Percentiles rank a stretch among this genome's conserved stretches.
Evolutionary conservation across 139 green algal species (phyloP).

Genomic region (Auxenochlorella protothecoides): DNA sequence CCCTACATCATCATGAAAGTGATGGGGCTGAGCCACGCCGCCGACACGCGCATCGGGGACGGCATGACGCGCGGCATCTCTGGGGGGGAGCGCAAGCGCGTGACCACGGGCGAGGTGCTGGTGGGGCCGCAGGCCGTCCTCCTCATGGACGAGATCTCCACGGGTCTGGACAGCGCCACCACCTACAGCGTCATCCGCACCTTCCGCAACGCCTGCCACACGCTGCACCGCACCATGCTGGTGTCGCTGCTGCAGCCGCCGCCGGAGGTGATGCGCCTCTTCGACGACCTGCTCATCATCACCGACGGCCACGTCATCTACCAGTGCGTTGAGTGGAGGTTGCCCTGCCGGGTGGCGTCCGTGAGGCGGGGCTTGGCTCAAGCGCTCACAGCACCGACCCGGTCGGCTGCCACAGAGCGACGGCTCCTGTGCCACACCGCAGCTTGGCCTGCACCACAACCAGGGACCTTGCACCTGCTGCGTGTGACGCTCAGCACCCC

Average conservation of each 20-base stretch:
- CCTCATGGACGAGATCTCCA: slow-evolving; percentile 39
- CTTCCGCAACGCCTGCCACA: slow-evolving; percentile 29
- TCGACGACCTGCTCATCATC: slow-evolving; percentile 61
- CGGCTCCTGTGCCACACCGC: no score
- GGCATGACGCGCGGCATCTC: slow-evolving; percentile 43
- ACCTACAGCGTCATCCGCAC: slow-evolving; percentile 48
- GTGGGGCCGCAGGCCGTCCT: slow-evolving; percentile 26
- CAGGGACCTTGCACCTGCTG: no score
- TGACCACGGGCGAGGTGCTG: slow-evolving; percentile 58
- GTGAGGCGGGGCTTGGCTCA: no score
- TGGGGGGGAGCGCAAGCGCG: slow-evolving; percentile 55
- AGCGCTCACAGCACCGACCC: no score
- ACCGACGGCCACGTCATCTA: slow-evolving; percentile 50
- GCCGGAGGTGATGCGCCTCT: slow-evolving; percentile 56
- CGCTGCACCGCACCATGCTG: slow-evolving; percentile 30
- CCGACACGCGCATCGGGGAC: slow-evolving; percentile 20
- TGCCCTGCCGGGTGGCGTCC: no score
- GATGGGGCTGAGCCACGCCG: slow-evolving; percentile 17
- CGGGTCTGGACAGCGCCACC: slow-evolving; percentile 53
- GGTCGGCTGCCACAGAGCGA: no score
- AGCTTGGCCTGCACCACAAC: no score
- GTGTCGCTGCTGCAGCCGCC: slow-evolving; percentile 69
- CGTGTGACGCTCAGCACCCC: no score
- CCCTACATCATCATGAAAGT: slow-evolving; percentile 12
- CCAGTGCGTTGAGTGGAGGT: slow-evolving; percentile 16